A percentile compares a stretch with the other conserved stretches of the same genome.
These are phyloP conservation scores for Alisma plantagoaquatica DNA, from an alignment of 106 monocot genomes.

Conservation along the genomic window DNA sequence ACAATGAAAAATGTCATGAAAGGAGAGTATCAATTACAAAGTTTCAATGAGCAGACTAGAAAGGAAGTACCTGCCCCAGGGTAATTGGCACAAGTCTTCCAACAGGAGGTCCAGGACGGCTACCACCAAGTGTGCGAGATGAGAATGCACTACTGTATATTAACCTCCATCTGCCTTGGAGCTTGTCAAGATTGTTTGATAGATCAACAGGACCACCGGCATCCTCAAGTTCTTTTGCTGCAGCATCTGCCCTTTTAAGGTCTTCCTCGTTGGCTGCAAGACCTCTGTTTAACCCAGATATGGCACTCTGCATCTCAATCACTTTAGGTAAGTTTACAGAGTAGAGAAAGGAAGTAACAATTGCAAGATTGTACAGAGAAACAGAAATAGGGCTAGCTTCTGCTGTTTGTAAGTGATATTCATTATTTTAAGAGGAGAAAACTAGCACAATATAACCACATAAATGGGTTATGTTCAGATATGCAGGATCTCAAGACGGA, in stretches of 20 bases:
- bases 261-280: slow-evolving; percentile 75
- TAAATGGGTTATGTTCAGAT: too few relatives aligned
- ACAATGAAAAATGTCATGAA: not conserved
- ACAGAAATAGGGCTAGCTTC: too few relatives aligned
- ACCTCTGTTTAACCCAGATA: slow-evolving; percentile 82
- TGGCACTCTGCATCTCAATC: slow-evolving; percentile 60
- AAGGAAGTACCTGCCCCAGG: slow-evolving; percentile 54
- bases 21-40: not conserved
- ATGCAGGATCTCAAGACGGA: too few relatives aligned
- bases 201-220: slow-evolving; percentile 52
- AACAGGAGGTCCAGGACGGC: slow-evolving; percentile 69
- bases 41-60: not conserved
- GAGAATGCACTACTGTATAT: slow-evolving; percentile 88
- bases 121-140: slow-evolving; percentile 74
- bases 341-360: too few relatives aligned
- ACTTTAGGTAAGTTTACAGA: not conserved
- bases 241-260: slow-evolving; percentile 43
- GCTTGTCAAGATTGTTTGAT: slow-evolving; percentile 51
- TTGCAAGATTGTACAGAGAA: too few relatives aligned
- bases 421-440: too few relatives aligned
- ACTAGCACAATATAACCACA: too few relatives aligned
- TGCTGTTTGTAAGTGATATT: too few relatives aligned
- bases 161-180: slow-evolving; percentile 76
- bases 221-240: slow-evolving; percentile 62
- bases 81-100: slow-evolving; percentile 76